phyloP scores from a whole-genome alignment of 78 protist species.

The Anaeramoeba ignava region DNA sequence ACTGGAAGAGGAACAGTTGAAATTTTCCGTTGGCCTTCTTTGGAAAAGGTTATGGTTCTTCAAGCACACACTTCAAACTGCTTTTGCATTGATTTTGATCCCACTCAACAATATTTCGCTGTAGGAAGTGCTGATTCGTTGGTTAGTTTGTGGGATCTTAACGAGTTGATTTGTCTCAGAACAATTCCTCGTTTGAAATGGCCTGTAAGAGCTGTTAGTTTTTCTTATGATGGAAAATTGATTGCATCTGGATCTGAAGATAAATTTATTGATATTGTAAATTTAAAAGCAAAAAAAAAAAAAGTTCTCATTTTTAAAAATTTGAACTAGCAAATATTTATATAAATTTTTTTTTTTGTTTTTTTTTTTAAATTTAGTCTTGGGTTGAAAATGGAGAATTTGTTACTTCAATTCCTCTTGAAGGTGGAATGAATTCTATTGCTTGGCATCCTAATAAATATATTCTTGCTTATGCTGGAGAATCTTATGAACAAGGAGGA shows the following conservation, averaged over 20 bases:
- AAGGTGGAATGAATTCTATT: not conserved
- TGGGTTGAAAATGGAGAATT: not conserved
- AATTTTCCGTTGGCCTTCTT: not conserved
- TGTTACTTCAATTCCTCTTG: not conserved
- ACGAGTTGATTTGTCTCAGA: constrained; percentile 3
- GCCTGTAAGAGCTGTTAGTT: constrained; percentile 18
- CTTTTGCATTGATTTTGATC: constrained; percentile 15
- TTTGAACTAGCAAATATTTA: too few species aligned
- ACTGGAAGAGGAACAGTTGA: constrained; percentile 11
- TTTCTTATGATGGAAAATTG: not conserved
- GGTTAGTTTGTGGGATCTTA: not conserved
- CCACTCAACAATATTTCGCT: constrained; percentile 1
- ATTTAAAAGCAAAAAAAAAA: not conserved
- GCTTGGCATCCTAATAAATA: not conserved
- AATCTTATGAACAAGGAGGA: too few species aligned
- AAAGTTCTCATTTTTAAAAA: not conserved
- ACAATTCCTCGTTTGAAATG: constrained; percentile 7
- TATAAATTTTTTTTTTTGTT: too few species aligned
- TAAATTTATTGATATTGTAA: not conserved
- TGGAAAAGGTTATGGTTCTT: not conserved
- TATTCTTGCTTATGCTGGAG: not conserved
- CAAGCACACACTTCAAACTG: constrained; percentile 18
- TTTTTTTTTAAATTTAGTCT: too few species aligned
- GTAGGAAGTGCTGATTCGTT: constrained; percentile 28
- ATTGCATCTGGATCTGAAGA: constrained; percentile 24